These are phyloP conservation scores for Chlorophyllum brunneum DNA, from an alignment of 768 basidiomycete genomes.

Conservation along the genomic window DNA sequence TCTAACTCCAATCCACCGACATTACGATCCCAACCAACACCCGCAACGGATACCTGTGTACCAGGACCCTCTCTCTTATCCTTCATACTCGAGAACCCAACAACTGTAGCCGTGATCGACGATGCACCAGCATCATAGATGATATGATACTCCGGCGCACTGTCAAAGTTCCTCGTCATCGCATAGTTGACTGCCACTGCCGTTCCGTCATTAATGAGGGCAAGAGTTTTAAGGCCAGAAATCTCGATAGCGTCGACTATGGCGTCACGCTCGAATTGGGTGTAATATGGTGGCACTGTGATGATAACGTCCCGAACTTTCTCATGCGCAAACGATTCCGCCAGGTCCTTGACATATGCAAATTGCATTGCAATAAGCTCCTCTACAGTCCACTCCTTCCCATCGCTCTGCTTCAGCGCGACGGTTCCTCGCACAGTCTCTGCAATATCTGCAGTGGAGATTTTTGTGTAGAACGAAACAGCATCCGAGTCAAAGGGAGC, in stretches of 20 bases:
- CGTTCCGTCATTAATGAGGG: conserved; percentile 88
- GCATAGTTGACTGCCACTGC: conserved; percentile 98
- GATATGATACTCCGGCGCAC: conserved; percentile 73
- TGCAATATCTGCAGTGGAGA: conserved; percentile 49
- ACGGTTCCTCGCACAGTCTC: conserved; percentile 59
- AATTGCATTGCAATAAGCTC: conserved; percentile 95
- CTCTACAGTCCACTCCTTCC: conserved; percentile 75
- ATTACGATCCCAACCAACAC: conserved; percentile 75
- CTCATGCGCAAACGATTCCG: conserved; percentile 72
- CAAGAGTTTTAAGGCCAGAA: conserved; percentile 78
- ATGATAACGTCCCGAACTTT: conserved; percentile 80
- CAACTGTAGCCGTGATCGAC: conserved; percentile 73
- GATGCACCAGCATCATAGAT: conserved; percentile 95
- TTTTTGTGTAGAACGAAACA: conserved; percentile 53
- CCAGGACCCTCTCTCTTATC: conserved; percentile 52
- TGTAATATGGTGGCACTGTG: conserved; percentile 88
- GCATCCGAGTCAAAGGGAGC: conserved; percentile 56
- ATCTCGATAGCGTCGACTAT: conserved; percentile 91
- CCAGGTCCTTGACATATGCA: conserved; percentile 84
- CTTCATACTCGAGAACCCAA: conserved; percentile 52
- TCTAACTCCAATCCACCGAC: conserved; percentile 86
- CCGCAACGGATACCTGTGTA: conserved; percentile 75
- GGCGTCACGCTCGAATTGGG: conserved; percentile 88
- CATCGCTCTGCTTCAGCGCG: conserved; percentile 55
- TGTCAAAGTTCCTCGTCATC: conserved; percentile 86